Conservation (phyloP, 331 rosid species). For the Quercus lobata region DNA sequence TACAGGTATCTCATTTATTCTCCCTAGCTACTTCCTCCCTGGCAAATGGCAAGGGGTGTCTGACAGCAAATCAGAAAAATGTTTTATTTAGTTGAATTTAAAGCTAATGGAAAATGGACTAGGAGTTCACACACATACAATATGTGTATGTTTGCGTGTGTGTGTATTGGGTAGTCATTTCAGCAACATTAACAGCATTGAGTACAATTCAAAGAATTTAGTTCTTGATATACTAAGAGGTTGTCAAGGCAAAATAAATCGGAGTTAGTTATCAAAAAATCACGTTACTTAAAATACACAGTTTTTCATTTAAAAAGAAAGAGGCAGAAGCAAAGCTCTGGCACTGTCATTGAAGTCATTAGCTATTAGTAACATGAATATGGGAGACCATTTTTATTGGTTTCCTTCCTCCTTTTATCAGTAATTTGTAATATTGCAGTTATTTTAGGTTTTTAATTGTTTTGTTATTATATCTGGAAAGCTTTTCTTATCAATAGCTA, state of each 20-base stretch:
- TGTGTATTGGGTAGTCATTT: neutral
- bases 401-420: neutral
- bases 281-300: neutral
- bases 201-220: neutral
- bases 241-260: neutral
- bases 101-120: neutral
- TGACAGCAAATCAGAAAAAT: neutral
- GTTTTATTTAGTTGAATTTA: neutral
- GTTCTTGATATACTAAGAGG: neutral
- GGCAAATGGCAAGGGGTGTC: conserved; percentile 9
- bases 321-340: neutral
- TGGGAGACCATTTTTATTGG: neutral
- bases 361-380: neutral
- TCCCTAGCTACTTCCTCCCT: neutral
- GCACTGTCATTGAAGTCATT: neutral
- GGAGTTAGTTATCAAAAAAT: neutral
- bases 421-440: neutral
- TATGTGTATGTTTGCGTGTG: neutral
- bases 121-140: neutral
- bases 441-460: no score
- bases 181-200: neutral
- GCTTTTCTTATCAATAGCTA: no score
- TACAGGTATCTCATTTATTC: conserved; percentile 64
- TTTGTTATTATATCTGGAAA: no score
- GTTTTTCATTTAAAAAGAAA: neutral